Evolutionary conservation across 2,329 filamentous ascomycete genomes (phyloP), one percentile per base, ranked within the genome.

Genomic region (Phyllosticta paracitricarpa): DNA sequence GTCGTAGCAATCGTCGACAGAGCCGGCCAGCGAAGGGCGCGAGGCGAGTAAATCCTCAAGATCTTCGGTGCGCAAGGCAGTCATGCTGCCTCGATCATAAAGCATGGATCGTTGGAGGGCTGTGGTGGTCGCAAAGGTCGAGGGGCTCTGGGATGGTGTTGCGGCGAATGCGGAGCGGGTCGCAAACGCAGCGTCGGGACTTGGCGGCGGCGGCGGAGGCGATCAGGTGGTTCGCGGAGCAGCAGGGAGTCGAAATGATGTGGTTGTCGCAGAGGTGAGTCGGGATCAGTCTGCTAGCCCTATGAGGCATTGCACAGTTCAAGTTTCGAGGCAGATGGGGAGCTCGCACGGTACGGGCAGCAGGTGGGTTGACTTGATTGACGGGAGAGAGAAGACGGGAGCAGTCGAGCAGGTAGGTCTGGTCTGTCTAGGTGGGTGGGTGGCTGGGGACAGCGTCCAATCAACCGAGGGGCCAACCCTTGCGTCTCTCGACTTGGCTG

Each of bases 1-100:
- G 66, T 71, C 72, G 63, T 73, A 72, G 61, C 74, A 75, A 51
- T 71, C 72, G 63, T 73, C 71, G 53, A 75, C 68, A 10, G 72
- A 74, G 6, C 71, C 72, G 66, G 68, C 73, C 54, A 75, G 68
- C 9, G 72, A 74, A 51, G 72, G 72, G 67, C 55, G 68, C 17
- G 22, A 57, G 4, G 54, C 56, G n/a, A 60, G 9, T 5, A 58
- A 30, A 10, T 57, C 54, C 14, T 63, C 59, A 7, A 57, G 55
- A 12, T 63, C 58, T 28, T 61, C 58, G 7, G 54, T 52, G 26
- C 55, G 19, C 33, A 61, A 40, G 54, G 58, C 58, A 56, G 58
- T 56, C 58, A 61, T 61, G 51, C 53, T 56, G 58, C 58, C 52
- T 35, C 58, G 54, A 56, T 61, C 58, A 35, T 61, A 59, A 55